Evolutionary conservation across 2,329 filamentous ascomycete genomes (phyloP), one percentile per base, ranked within the genome.

Genomic region (Fusarium kyushuense): DNA sequence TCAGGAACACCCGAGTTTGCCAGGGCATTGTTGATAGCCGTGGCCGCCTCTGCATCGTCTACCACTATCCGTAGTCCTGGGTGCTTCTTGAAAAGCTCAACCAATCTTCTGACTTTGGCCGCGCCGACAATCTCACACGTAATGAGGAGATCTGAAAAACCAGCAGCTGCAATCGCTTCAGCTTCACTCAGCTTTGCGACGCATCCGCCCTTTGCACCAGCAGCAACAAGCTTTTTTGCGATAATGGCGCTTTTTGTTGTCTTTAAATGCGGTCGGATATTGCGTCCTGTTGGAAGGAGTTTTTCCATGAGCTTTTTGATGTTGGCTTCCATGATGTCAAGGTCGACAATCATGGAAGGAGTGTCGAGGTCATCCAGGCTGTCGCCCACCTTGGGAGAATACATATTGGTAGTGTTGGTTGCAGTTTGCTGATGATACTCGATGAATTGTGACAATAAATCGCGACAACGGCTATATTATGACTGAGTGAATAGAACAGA

Each of bases 301-400:
- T 74, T 76, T 14, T 72, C 69, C 73, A 85, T 80, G 13, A 86
- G 78, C 33, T 81, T 83, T 13, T 76, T 63, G 65, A 86, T 82
- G 72, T 86, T 86, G 65, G 75, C 65, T 59, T 86, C 83, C 82
- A 86, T 84, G 6, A 84, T 73, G 57, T 83, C 79, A 12, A 86
- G 79, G 52, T 86, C 81, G 45, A 86, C 84, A 43, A 87, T 80
- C 84, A 87, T 86, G 53, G 84, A 86, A 1, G 84, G 85, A 0
- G 85, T 87, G 70, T 87, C 85, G 42, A 87, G 83, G 21, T 48
- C 43, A 7, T 61, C 33, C 21, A 71, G 25, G 25, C 64, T 48
- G 8, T 59, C 53, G 38, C 65, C 46, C n/a, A 64, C 36, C 19
- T 54, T 56, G 14, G 54, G 65, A 7, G 48, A 38, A 14, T 56